Percentiles rank a stretch among this genome's conserved stretches.
These are phyloP conservation scores for Scleromitrula shiraiana DNA, from an alignment of 2,329 filamentous ascomycete genomes.

Conservation along the genomic window DNA sequence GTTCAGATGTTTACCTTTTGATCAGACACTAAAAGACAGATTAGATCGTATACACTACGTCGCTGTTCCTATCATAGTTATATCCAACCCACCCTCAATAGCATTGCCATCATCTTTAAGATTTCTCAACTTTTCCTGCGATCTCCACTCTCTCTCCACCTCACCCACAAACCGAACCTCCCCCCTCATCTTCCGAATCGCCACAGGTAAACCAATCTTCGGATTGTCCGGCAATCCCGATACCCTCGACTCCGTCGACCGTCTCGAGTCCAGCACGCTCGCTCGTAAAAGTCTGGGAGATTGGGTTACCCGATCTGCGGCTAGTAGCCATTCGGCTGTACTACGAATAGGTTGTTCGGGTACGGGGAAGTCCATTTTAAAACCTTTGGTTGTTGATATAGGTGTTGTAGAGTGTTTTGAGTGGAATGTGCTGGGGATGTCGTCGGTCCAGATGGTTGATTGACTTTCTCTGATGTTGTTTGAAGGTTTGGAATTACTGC, in stretches of 20 bases:
- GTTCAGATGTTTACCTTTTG: too few species aligned
- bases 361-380: conserved; percentile 12
- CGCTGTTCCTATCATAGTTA: too few species aligned
- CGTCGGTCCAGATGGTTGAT: conserved; percentile 26
- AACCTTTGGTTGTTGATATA: neutral
- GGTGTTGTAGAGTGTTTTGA: conserved; percentile 7
- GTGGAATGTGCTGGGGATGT: conserved; percentile 11
- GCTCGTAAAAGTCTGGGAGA: neutral
- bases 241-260: neutral
- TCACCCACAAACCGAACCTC: neutral
- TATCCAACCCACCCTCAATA: too few species aligned
- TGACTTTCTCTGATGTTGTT: conserved; percentile 15
- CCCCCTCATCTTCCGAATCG: neutral
- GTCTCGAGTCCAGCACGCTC: neutral
- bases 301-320: conserved; percentile 2
- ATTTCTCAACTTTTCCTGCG: neutral
- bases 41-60: too few species aligned
- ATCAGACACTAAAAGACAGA: too few species aligned
- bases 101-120: too few species aligned
- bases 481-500: neutral
- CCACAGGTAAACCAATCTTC: conserved; percentile 5
- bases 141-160: neutral
- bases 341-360: conserved; percentile 9
- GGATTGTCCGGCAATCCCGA: conserved; percentile 9
- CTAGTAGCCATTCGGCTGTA: conserved; percentile 17